These are phyloP conservation scores for Mycena polygramma DNA, from an alignment of 768 basidiomycete species.

Conservation along the genomic window DNA sequence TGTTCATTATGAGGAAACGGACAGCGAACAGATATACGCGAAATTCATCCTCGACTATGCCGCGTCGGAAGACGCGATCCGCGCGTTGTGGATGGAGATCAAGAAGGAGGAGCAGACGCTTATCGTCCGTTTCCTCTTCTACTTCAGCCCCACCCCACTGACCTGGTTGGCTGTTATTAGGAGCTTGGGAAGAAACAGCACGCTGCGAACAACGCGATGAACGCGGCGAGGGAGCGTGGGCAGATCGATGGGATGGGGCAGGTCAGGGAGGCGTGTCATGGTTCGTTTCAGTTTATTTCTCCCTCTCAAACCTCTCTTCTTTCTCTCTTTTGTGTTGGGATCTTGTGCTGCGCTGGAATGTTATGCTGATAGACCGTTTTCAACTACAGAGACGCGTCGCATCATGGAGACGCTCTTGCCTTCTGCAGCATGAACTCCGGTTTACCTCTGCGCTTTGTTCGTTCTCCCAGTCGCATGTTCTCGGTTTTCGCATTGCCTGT, in stretches of 20 bases:
- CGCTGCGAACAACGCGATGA: slow-evolving; percentile 5
- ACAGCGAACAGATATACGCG: slow-evolving; percentile 30
- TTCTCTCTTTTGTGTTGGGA: no score
- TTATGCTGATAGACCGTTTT: neutral
- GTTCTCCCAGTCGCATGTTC: neutral
- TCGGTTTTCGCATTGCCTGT: no score
- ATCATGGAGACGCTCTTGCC: neutral
- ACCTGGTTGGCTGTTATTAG: slow-evolving; percentile 15
- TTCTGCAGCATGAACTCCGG: neutral
- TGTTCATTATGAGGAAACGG: no score
- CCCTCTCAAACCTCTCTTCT: neutral
- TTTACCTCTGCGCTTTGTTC: neutral
- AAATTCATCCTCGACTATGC: slow-evolving; percentile 41
- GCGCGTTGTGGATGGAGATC: slow-evolving; percentile 40
- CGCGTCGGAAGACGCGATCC: slow-evolving; percentile 41
- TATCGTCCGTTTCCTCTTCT: slow-evolving; percentile 16
- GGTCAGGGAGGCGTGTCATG: slow-evolving; percentile 39
- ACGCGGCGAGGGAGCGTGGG: slow-evolving; percentile 29
- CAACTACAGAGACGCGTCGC: neutral
- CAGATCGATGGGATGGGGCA: slow-evolving; percentile 38
- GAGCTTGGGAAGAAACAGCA: slow-evolving; percentile 29
- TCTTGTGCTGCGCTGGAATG: no score
- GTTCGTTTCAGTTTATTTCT: slow-evolving; percentile 19
- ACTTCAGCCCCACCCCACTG: neutral
- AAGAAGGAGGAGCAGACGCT: slow-evolving; percentile 35